Base-by-base conservation (phyloP, 306 rosid species). In the Vigna trinervia region DNA sequence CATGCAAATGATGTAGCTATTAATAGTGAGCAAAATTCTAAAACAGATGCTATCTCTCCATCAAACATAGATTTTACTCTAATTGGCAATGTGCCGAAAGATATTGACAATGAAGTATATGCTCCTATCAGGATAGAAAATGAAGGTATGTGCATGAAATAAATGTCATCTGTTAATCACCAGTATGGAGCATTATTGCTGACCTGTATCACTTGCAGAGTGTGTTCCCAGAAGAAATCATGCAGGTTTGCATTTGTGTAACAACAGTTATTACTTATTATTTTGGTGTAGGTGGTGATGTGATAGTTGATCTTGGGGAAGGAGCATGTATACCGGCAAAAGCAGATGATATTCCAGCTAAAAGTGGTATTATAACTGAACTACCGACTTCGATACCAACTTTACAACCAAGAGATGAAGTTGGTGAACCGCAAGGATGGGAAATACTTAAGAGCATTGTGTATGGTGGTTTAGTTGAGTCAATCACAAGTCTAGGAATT, bases 401-500 rank as follows among this genome's bases (percentile, higher is more conserved):
- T 51, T 81, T 69, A 56, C 83, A 68, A 69, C 57, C 51, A 28
- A 63, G 70, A 57, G 28, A 15, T 63, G 81, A 78, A 80, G 43
- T 48, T 61, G 74, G 51, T 12, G 85, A 80, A 50, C 78, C 79
- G 0, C 63, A 48, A 52, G 76, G 72, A 56, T 65, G 80, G 85
- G 93, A 94, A 72, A 67, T 94, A 69, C 58, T 90, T 58, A 92
- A 90, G 74, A 82, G 94, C 80, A 80, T 89, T 48, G 91, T 90
- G 30, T 94, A 90, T 41, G 97, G 97, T 52, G 96, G 98, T 73
- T 78, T 92, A 74, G 57, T 82, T 51, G 94, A 92, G 86, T 82
- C 94, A 75, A 87, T 91, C 76, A 67, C 94, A 64, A 91, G 98
- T 71, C 80, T 94, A 39, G 88, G 97, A 79, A 84, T 94, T 69